Base-by-base conservation (phyloP, 1,284 basidiomycete genomes). In the Cutaneotrichosporon sp. region DNA sequence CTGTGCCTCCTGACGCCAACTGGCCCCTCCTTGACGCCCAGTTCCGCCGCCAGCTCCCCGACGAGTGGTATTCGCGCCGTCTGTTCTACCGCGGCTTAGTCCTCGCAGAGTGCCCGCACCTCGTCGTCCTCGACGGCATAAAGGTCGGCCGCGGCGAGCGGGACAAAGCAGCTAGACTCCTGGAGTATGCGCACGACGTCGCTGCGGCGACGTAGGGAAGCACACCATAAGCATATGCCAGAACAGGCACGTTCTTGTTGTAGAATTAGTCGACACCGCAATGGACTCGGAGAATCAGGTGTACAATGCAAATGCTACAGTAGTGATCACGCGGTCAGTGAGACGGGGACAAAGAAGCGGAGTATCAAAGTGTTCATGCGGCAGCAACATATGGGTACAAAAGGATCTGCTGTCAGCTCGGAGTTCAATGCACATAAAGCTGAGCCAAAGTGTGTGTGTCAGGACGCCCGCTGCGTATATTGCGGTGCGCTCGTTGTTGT, bases 1-100 rank as follows among this genome's bases (percentile, higher is more conserved):
- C 45, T 38, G 35, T 23, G 43, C 37, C 46, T 36, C 46, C 49
- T 54, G 43, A 53, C 51, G 22, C 52, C 44, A 21, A 57, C 23
- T 77, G 75, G 89, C 77, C 83, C 60, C 83, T 84, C 61, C 77
- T 90, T 66, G 92, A 97, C 75, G 77, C 78, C 8, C 85, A 87
- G 67, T 96, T 92, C 79, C 83, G 91, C 40, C 84, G 87, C 67
- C 85, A 88, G 61, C 79, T 97, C 52, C 91, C 92, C 42, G 87
- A 96, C 75, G 84, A 83, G 55, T 82, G 82, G 71, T 94, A 94
- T 71, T 81, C 87, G 46, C 86, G 85, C 37, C 83, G 92, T 37
- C 79, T 92, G 40, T 86, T 84, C 39, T 96, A 94, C 74, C 84
- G 92, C 45, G 90, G 90, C 23, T 77, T 92, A 54, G 78, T 93